Evolutionary conservation across 495 filamentous ascomycete genomes (phyloP).

Genomic region (Neurospora sp.): DNA sequence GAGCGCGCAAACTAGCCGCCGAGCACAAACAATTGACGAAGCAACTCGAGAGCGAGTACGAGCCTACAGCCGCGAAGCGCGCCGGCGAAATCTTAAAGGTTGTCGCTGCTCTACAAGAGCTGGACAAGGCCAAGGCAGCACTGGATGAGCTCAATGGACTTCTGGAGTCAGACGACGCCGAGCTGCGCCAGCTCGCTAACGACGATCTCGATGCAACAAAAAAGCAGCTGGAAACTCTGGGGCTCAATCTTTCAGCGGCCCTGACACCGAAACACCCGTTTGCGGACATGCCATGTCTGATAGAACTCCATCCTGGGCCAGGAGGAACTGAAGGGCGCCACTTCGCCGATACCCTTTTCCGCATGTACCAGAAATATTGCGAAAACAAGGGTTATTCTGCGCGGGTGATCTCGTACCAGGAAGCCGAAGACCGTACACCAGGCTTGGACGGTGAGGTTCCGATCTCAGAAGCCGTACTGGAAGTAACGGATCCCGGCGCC

Average conservation of each 20-base stretch:
- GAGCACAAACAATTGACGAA: constrained; percentile 55
- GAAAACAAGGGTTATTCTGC: constrained; percentile 39
- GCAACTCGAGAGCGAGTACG: constrained; percentile 52
- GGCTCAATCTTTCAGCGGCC: constrained; percentile 54
- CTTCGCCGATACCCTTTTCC: constrained; percentile 76
- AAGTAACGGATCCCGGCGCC: constrained; percentile 65
- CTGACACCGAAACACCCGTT: constrained; percentile 88
- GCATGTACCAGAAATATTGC: constrained; percentile 84
- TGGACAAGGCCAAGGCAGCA: constrained; percentile 48
- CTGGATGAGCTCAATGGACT: constrained; percentile 43
- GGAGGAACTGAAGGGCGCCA: constrained; percentile 84
- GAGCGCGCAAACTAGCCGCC: constrained; percentile 28
- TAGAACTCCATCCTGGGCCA: constrained; percentile 90
- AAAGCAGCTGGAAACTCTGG: constrained; percentile 47
- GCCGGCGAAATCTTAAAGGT: constrained; percentile 67
- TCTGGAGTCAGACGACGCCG: constrained; percentile 38
- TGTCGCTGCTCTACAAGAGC: constrained; percentile 58
- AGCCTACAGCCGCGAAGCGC: constrained; percentile 62
- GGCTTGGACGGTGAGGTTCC: constrained; percentile 48
- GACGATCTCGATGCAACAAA: constrained; percentile 65
- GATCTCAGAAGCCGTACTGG: constrained; percentile 76
- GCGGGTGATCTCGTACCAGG: constrained; percentile 39
- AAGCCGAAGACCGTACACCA: constrained; percentile 41
- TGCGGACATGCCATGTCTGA: constrained; percentile 78
- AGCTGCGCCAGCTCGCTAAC: constrained; percentile 55